Base-by-base conservation (phyloP, 495 filamentous ascomycete species). In the Neurospora sp. region DNA sequence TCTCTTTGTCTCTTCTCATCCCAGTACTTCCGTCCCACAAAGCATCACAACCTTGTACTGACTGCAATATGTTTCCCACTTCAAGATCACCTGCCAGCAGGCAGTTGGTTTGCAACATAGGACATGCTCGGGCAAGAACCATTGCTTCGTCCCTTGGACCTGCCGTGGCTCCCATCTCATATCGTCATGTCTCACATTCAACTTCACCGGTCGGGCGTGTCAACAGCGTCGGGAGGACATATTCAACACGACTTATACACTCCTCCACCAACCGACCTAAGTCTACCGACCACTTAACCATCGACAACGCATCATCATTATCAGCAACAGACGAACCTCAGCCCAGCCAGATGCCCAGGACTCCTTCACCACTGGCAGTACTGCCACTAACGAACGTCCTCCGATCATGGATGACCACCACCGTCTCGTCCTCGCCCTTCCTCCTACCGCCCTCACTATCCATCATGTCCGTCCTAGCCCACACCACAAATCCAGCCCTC, bases 371-470 rank as follows among this genome's bases (percentile, higher is more conserved):
- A 5, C 81, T 97, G 38, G 88, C 91, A 4, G 86, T 92, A 61
- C 86, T 98, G 41, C 93, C 95, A 4, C 82, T 93, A 0, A 87
- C 87, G 18, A 89, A 86, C 31, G 85, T 98, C 68, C 80, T 97
- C 59, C 91, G 95, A 37, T 94, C 93, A 10, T 84, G 94, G 73
- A 84, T 92, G 72, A 91, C 94, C 16, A 91, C 92, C 16, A 89
- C 89, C 27, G 85, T 97, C 71, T 97, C 94, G 0, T 93, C 92
- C 10, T 95, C 93, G 1, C 87, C 89, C 0, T 73, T 88, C 38
- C 87, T 97, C 7, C 86, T 97, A 35, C 84, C 85, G 39, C 89
- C 91, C 39, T 94, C 90, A 53, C 88, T 94, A 39, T 85, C 85
- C 61, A 81, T 91, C 20, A 90, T 96, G 74, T 88, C 87, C 5